These are phyloP conservation scores for Solanum pimpinellifolium DNA, from an alignment of 257 asterid species.

Conservation along the genomic window DNA sequence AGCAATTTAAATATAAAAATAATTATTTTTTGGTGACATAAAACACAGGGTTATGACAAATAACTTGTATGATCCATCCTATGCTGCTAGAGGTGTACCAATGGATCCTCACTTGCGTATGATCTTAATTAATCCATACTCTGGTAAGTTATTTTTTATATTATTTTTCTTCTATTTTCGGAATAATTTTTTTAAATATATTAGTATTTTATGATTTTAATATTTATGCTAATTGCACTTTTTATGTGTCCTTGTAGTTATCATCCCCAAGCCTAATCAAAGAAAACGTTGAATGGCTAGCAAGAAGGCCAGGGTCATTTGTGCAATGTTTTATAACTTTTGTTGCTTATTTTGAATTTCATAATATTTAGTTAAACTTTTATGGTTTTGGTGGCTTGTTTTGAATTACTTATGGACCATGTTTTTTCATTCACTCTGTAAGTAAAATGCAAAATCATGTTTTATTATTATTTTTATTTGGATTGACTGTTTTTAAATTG, in stretches of 20 bases:
- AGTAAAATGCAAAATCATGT: not conserved
- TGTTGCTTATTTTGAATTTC: not conserved
- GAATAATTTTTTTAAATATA: not conserved
- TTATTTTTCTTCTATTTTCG: not conserved
- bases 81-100: not conserved
- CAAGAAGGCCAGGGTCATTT: not conserved
- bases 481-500: too few relatives aligned
- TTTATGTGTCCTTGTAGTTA: not conserved
- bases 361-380: not conserved
- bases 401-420: not conserved
- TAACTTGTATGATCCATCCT: not conserved
- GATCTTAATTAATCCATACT: not conserved
- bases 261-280: not conserved
- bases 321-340: not conserved
- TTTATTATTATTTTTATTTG: not conserved
- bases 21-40: not conserved
- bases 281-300: not conserved
- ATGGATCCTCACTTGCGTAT: not conserved
- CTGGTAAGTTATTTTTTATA: not conserved
- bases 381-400: not conserved
- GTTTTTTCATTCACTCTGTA: not conserved
- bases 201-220: not conserved
- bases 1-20: not conserved
- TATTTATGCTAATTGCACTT: not conserved
- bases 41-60: not conserved